Evolutionary conservation across 208 protist species (phyloP), one percentile per base, ranked within the genome.

Genomic region (Leptomonas pyrrhocoris): DNA sequence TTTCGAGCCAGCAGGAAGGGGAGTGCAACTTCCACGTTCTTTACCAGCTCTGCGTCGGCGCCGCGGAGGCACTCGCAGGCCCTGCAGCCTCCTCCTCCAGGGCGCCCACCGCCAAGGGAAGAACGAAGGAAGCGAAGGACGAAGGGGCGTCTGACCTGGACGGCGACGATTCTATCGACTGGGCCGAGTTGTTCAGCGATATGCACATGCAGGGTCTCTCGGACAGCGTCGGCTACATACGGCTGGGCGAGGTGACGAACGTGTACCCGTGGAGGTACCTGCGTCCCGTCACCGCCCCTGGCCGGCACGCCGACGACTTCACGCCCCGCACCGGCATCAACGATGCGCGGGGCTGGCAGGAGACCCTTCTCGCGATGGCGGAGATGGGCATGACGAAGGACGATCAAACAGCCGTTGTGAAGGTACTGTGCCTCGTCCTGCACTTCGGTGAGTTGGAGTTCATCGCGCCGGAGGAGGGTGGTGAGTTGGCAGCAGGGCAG

Each of bases 11-110:
- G 57, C 82, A 90, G 55, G 53, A 68, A 28, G 95, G 94, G 18
- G 98, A 99, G 87, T 79, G 97, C 25, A 98, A 97, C 74, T 99
- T 97, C 73, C 98, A 99, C 75, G 94, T 99, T 54, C 98, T 98
- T 64, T 98, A 98, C 76, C 96, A 98, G 81, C 58, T 98, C 27
- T 94, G 86, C 43, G 54, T 62, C 23, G 89, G 87, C 12, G 79
- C 79, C 11, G 76, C 73, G 25, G 38, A 58, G 53, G 67, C 60
- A 49, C 25, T 74, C 28, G 31, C 60, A 8, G 21, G 27, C 16
- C 34, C 21, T 2, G 45, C 53, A 34, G 13, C 40, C 0, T 36
- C 51, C 3, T 11, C 55, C 15, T 9, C 11, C 45, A 40, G n/a
- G 38, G 23, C 19, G 60, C 46, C 42, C 7, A 23, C 34, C 23